Evolutionary conservation across 768 basidiomycete species (phyloP), one percentile per base, ranked within the genome.

Genomic region (Phylloporus rhodoxanthus): DNA sequence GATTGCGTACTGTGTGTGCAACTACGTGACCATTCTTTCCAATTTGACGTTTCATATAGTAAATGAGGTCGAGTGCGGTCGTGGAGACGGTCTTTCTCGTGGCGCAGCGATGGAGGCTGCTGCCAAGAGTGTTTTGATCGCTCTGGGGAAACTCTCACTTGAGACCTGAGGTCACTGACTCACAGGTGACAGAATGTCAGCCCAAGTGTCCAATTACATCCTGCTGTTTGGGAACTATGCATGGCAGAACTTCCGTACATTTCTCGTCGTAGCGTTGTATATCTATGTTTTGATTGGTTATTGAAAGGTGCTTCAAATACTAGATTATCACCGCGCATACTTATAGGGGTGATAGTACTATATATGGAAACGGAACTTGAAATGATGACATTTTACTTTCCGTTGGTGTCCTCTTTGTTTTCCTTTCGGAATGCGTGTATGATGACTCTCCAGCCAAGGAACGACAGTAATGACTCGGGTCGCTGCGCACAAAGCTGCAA

Each of bases 71-170:
- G 60, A 65, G 19, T 60, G 53, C 53, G 60, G 63, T 23, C 53
- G 54, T 34, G 62, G 62, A n/a, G 38, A 14, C 0, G 62, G 63
- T 7, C 20, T 38, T 11, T 52, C 57, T 37, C 48, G 48, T 14
- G 47, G 52, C n/a, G 51, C 48, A 36, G 62, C 62, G 17, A 63
- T 43, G 57, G 62, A 65, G 21, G 49, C 36, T n/a, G 62, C 62
- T 8, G 57, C 62, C 28, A 15, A 41, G 34, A 28, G 7, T 4
- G 62, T 62, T 19, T 41, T 63, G 50, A 49, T 47, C 8, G 55
- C 60, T 36, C 37, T 55, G 44, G 30, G 28, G 1, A 23, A 43
- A 20, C 29, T 48, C 5, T 23, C 10, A 20, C 37, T 19, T 33
- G 30, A 28, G 2, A 26, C 41, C 28, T 43, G 46, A 49, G 13